Evolutionary conservation across 2,329 filamentous ascomycete species (phyloP).

Genomic region (Madurella mycetomatis): DNA sequence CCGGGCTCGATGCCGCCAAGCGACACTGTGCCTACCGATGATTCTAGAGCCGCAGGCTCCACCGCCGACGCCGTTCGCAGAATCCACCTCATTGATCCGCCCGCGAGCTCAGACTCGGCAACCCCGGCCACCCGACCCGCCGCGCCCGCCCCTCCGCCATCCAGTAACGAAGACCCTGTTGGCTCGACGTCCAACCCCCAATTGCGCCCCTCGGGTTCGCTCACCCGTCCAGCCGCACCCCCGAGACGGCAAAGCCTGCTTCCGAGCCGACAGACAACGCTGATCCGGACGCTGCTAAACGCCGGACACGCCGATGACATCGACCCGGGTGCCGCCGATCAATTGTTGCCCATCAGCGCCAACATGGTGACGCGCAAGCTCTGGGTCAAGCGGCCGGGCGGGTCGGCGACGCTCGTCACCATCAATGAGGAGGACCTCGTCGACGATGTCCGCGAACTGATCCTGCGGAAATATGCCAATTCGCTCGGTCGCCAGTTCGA

Average conservation of each 20-base stretch:
- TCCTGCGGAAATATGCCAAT: slow-evolving; percentile 89
- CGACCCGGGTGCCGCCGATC: slow-evolving; percentile 32
- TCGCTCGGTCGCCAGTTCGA: slow-evolving; percentile 86
- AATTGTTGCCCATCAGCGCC: slow-evolving; percentile 35
- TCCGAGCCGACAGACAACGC: slow-evolving; percentile 40
- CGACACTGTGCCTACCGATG: neutral
- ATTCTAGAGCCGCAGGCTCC: slow-evolving; percentile 5
- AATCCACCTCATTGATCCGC: slow-evolving; percentile 14
- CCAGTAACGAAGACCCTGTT: slow-evolving; percentile 1
- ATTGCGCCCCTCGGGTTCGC: slow-evolving; percentile 26
- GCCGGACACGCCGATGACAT: slow-evolving; percentile 37
- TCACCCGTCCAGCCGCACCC: slow-evolving; percentile 27
- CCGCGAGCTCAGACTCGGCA: slow-evolving; percentile 8
- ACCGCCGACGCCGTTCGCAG: slow-evolving; percentile 10
- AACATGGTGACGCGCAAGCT: slow-evolving; percentile 72
- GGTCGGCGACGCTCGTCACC: slow-evolving; percentile 80
- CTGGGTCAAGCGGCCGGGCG: slow-evolving; percentile 86
- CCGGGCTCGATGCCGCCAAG: slow-evolving; percentile 3
- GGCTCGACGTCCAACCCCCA: slow-evolving; percentile 12
- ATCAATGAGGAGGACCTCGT: slow-evolving; percentile 86
- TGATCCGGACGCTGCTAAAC: slow-evolving; percentile 52
- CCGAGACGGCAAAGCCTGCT: slow-evolving; percentile 42
- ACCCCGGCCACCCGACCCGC: neutral
- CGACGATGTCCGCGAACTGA: slow-evolving; percentile 89
- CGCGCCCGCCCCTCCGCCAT: slow-evolving; percentile 1